Conservation (phyloP, 148 eudicot species). For the Rhododendron molle region DNA sequence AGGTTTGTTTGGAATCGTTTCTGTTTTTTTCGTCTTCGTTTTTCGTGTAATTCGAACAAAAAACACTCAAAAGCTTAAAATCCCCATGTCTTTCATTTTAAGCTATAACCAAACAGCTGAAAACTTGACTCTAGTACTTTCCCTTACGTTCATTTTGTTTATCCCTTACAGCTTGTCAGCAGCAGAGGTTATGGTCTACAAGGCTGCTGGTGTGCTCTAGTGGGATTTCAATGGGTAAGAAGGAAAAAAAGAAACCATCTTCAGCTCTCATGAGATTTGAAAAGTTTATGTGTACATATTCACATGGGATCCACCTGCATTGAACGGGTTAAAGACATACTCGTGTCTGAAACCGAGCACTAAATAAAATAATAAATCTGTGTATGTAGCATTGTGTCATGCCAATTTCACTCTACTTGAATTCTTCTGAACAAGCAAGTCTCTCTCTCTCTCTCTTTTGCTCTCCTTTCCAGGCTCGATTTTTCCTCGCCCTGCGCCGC, state of each 20-base stretch:
- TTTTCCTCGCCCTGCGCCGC: constrained; percentile 40
- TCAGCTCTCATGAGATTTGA: background rate
- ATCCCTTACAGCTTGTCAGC: constrained; percentile 44
- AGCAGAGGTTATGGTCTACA: constrained; percentile 59
- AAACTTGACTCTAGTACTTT: background rate
- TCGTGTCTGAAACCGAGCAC: background rate
- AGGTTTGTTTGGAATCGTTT: background rate
- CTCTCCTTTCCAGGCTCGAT: constrained; percentile 38
- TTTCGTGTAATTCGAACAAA: background rate
- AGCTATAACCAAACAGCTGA: background rate
- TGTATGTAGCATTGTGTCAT: background rate
- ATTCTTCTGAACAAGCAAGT: background rate
- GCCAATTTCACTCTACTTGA: background rate
- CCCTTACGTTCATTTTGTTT: background rate
- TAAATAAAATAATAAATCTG: background rate
- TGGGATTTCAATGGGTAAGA: constrained; percentile 87
- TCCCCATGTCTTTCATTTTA: too few species aligned
- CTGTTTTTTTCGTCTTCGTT: background rate
- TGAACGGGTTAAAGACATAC: background rate
- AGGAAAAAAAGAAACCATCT: background rate
- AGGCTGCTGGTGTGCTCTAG: constrained; percentile 79
- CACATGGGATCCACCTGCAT: background rate
- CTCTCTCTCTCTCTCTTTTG: background rate
- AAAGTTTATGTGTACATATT: too few species aligned
- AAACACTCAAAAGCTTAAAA: background rate